Percentiles rank a stretch among this genome's conserved stretches.
These are phyloP conservation scores for Forsythia suspensa DNA, from an alignment of 257 asterid species.

Conservation along the genomic window DNA sequence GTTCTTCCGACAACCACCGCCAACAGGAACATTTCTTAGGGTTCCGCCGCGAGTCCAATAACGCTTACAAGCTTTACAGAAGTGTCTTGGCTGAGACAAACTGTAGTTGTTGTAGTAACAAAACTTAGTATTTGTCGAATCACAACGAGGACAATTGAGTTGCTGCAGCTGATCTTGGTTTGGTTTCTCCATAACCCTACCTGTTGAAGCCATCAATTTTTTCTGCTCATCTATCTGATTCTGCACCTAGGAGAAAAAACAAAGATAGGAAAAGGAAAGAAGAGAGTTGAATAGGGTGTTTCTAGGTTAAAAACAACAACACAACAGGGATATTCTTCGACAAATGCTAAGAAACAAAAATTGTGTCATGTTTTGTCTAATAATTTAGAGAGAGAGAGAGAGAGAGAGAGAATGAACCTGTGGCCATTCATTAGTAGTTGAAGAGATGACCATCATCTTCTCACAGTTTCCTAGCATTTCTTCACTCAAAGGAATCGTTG, in stretches of 20 bases:
- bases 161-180: constrained; percentile 33
- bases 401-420: no score
- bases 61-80: constrained; percentile 64
- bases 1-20: constrained; percentile 61
- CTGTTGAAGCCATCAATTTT: constrained; percentile 42
- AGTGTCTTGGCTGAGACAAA: constrained; percentile 63
- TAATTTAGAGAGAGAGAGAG: constrained; percentile 53
- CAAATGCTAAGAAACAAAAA: constrained; percentile 83
- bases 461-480: constrained; percentile 49
- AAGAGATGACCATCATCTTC: constrained; percentile 53
- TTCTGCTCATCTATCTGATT: constrained; percentile 50
- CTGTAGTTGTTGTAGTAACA: constrained; percentile 70
- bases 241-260: constrained; percentile 23
- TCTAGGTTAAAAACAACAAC: constrained; percentile 48
- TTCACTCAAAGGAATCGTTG: constrained; percentile 41
- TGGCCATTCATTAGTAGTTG: constrained; percentile 65
- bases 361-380: constrained; percentile 51
- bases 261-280: constrained; percentile 22
- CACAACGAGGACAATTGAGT: constrained; percentile 67
- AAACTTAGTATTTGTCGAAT: constrained; percentile 58
- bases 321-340: constrained; percentile 62
- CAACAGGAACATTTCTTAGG: constrained; percentile 66
- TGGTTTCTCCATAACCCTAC: constrained; percentile 40
- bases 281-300: constrained; percentile 23
- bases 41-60: constrained; percentile 68